Percentiles rank a stretch among this genome's conserved stretches.
These are phyloP conservation scores for Allium fistulosum DNA, from an alignment of 106 monocot species.

Conservation along the genomic window DNA sequence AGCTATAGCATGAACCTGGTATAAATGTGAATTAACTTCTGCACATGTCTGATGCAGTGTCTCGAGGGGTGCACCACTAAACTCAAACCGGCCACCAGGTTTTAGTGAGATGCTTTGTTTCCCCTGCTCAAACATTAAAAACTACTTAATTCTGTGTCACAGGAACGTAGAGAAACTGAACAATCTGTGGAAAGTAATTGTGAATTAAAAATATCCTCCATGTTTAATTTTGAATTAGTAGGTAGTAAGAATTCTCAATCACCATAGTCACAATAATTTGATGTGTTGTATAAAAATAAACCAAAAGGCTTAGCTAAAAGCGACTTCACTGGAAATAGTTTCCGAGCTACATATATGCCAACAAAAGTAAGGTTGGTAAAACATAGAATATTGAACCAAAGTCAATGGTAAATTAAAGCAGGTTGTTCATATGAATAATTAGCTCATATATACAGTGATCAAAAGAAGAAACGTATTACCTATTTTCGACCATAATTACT, in stretches of 20 bases:
- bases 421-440: constrained; percentile 5
- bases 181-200: too few relatives aligned
- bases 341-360: too few relatives aligned
- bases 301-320: too few relatives aligned
- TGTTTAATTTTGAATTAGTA: too few relatives aligned
- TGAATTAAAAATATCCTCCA: too few relatives aligned
- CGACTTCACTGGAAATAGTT: too few relatives aligned
- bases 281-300: too few relatives aligned
- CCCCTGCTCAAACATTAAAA: constrained; percentile 44
- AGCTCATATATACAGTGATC: not conserved
- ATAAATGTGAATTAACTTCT: constrained; percentile 98
- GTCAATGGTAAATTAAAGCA: not conserved
- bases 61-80: constrained; percentile 96
- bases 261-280: too few relatives aligned
- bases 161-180: not conserved
- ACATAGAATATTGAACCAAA: too few relatives aligned
- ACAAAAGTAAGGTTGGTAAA: too few relatives aligned
- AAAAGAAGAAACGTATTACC: not conserved
- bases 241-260: too few relatives aligned
- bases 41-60: constrained; percentile 97
- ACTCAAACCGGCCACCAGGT: constrained; percentile 98
- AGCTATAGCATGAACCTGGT: constrained; percentile 51
- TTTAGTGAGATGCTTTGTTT: constrained; percentile 94
- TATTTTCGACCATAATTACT: too few relatives aligned
- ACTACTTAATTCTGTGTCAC: not conserved